Evolutionary conservation across 1,139 yeast species (phyloP).

Genomic region (Scheffersomyces parashehatae): DNA sequence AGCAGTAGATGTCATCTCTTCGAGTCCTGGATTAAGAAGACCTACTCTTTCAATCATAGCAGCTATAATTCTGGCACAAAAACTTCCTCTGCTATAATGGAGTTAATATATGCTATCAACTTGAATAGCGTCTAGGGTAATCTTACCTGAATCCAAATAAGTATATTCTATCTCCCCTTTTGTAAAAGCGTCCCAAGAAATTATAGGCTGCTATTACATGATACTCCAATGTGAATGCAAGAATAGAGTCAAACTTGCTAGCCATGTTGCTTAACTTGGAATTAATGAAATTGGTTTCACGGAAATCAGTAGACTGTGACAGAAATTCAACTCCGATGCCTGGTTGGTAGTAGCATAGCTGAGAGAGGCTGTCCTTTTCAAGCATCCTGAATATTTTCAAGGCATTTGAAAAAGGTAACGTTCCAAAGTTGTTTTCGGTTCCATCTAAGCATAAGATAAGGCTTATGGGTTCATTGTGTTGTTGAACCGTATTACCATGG

Average conservation of each 20-base stretch:
- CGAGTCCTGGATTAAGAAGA: slow-evolving; percentile 51
- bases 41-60: slow-evolving; percentile 68
- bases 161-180: slow-evolving; percentile 50
- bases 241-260: slow-evolving; percentile 42
- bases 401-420: slow-evolving; percentile 55
- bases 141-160: slow-evolving; percentile 56
- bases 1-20: slow-evolving; percentile 55
- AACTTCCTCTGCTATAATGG: slow-evolving; percentile 57
- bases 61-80: slow-evolving; percentile 59
- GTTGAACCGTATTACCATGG: not conserved
- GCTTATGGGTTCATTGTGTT: slow-evolving; percentile 7
- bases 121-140: not conserved
- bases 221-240: slow-evolving; percentile 53
- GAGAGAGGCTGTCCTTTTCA: slow-evolving; percentile 42
- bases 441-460: slow-evolving; percentile 62
- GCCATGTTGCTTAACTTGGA: slow-evolving; percentile 15
- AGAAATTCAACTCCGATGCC: slow-evolving; percentile 58
- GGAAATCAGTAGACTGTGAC: slow-evolving; percentile 26
- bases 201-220: slow-evolving; percentile 60
- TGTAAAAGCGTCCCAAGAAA: slow-evolving; percentile 49
- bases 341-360: slow-evolving; percentile 64
- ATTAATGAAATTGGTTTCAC: slow-evolving; percentile 19
- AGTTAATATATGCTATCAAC: slow-evolving; percentile 3
- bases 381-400: slow-evolving; percentile 53
- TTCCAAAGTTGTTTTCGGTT: slow-evolving; percentile 59